These are phyloP conservation scores for Phytomonas francai DNA, from an alignment of 208 protist genomes.

Conservation along the genomic window DNA sequence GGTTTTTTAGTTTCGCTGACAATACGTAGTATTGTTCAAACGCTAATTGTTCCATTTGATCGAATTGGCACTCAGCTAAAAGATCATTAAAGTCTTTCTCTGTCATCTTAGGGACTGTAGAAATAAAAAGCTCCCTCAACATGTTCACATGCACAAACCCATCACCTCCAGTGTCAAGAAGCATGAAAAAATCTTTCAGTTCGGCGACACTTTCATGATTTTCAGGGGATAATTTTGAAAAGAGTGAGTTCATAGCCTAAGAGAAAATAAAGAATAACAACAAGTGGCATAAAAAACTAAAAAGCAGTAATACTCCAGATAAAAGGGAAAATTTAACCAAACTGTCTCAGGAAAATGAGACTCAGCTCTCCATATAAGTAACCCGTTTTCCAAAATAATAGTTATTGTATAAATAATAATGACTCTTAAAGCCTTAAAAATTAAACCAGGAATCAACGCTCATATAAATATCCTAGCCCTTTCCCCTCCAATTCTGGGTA, in stretches of 20 bases:
- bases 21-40: conserved; percentile 64
- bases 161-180: conserved; percentile 38
- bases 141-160: conserved; percentile 25
- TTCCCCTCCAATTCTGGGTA: not conserved
- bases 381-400: not conserved
- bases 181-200: conserved; percentile 47
- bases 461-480: not conserved
- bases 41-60: conserved; percentile 26
- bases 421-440: not conserved
- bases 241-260: not conserved
- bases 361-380: not conserved
- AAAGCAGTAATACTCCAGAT: not conserved
- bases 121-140: conserved; percentile 25
- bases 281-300: not conserved
- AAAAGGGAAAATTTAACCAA: not conserved
- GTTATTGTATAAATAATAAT: not conserved
- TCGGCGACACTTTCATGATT: conserved; percentile 55
- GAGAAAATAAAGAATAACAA: conserved; percentile 6
- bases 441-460: not conserved
- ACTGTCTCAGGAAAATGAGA: not conserved
- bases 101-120: conserved; percentile 17
- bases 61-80: conserved; percentile 23
- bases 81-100: conserved; percentile 25
- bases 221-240: conserved; percentile 6
- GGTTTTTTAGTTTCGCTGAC: conserved; percentile 16